Percentiles rank a stretch among this genome's conserved stretches.
Conservation (phyloP, 768 basidiomycete genomes). For the Lactarius sanguifluus region DNA sequence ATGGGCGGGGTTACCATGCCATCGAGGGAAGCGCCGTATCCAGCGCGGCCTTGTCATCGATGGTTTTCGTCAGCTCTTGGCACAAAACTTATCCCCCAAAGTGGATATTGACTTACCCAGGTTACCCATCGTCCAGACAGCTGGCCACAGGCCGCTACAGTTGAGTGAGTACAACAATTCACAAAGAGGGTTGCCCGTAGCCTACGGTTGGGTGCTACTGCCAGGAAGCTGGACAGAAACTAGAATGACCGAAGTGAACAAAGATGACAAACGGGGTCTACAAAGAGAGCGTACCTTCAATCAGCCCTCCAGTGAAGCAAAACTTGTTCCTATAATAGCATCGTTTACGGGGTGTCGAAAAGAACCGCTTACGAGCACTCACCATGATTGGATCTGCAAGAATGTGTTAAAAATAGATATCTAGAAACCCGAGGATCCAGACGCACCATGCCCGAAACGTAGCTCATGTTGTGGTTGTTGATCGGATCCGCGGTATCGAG, state of each 20-base stretch:
- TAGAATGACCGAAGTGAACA: not conserved
- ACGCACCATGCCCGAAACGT: conserved; percentile 39
- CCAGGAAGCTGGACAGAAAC: conserved; percentile 29
- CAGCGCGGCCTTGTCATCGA: conserved; percentile 62
- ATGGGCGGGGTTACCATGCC: conserved; percentile 57
- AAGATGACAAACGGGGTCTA: not conserved
- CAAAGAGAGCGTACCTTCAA: conserved; percentile 43
- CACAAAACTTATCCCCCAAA: conserved; percentile 1
- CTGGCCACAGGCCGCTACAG: conserved; percentile 49
- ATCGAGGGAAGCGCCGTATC: conserved; percentile 84
- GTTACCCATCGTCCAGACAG: conserved; percentile 64
- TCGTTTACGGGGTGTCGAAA: not conserved
- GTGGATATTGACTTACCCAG: conserved; percentile 44
- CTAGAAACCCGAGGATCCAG: conserved; percentile 26
- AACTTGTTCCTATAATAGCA: conserved; percentile 57
- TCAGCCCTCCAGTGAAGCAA: conserved; percentile 77
- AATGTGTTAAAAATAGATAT: not conserved
- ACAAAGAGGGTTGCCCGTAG: not conserved
- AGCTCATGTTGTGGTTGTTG: conserved; percentile 49
- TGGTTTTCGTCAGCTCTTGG: not conserved
- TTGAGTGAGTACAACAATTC: conserved; percentile 31
- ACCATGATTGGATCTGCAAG: conserved; percentile 36
- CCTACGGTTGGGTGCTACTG: conserved; percentile 14
- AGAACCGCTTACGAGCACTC: conserved; percentile 17
- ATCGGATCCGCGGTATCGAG: conserved; percentile 40